Percentiles rank a stretch among this genome's conserved stretches.
These are phyloP conservation scores for Thermoascus crustaceus DNA, from an alignment of 2,329 filamentous ascomycete genomes.

Conservation along the genomic window DNA sequence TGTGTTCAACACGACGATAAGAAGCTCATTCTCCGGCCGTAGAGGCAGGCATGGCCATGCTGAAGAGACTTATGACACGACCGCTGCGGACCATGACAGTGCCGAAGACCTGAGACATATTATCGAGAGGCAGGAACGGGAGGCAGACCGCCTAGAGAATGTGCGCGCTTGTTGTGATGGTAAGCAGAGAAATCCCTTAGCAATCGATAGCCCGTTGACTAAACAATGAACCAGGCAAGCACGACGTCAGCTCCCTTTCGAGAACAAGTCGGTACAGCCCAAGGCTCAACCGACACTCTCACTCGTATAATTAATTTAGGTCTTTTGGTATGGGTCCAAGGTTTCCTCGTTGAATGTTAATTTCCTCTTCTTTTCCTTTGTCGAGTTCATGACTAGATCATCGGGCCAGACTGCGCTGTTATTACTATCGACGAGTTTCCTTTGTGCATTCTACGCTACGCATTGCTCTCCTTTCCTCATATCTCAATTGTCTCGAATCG, in stretches of 20 bases:
- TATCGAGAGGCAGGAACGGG: conserved; percentile 58
- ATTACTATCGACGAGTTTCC: conserved; percentile 15
- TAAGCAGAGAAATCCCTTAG: conserved; percentile 42
- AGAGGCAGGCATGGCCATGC: conserved; percentile 33
- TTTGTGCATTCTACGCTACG: conserved; percentile 10
- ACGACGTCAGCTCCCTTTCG: conserved; percentile 52
- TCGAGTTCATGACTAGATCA: conserved; percentile 4
- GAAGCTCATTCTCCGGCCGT: conserved; percentile 44
- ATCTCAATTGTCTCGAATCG: no score
- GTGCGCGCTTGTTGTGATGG: conserved; percentile 96
- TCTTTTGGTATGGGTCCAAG: no score
- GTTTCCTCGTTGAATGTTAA: background rate
- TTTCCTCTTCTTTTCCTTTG: conserved; percentile 8
- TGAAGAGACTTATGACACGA: conserved; percentile 30
- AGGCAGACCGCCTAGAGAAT: conserved; percentile 78
- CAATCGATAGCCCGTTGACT: background rate
- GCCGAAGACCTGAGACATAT: conserved; percentile 75
- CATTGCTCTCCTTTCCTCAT: conserved; percentile 4
- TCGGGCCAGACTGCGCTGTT: conserved; percentile 9
- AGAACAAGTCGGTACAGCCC: conserved; percentile 36
- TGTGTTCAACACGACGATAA: conserved; percentile 40
- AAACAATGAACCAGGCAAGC: conserved; percentile 50
- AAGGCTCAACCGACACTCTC: conserved; percentile 26
- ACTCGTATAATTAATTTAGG: conserved; percentile 26
- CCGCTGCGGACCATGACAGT: conserved; percentile 53